A percentile compares a stretch with the other conserved stretches of the same genome.
Evolutionary conservation across 2,329 filamentous ascomycete species (phyloP).

Genomic region (Aaosphaeria arxii): DNA sequence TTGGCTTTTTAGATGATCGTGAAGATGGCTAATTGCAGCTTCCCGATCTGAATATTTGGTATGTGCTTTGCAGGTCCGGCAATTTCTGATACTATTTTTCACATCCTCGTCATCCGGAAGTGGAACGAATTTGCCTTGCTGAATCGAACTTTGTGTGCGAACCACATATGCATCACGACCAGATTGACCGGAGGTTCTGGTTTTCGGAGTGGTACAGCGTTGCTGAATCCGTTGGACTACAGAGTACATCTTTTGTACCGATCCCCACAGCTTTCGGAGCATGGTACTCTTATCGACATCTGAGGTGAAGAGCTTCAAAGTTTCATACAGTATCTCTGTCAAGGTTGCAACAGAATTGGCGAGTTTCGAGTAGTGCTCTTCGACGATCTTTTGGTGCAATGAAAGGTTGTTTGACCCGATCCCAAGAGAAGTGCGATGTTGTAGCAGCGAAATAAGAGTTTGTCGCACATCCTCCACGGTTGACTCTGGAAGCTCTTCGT

Average conservation of each 20-base stretch:
- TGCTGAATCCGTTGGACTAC: slow-evolving; percentile 1
- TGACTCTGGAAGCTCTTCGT: slow-evolving; percentile 17
- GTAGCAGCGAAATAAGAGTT: slow-evolving; percentile 1
- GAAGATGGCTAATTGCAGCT: slow-evolving; percentile 20
- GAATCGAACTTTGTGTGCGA: background rate
- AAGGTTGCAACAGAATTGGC: slow-evolving; percentile 8
- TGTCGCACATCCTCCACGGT: slow-evolving; percentile 5
- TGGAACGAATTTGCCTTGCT: slow-evolving; percentile 2
- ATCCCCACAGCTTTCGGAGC: slow-evolving; percentile 25
- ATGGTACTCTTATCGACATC: slow-evolving; percentile 15
- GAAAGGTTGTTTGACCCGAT: background rate
- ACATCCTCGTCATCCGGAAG: slow-evolving; percentile 11
- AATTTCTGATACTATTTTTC: slow-evolving; percentile 12
- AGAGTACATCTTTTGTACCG: slow-evolving; percentile 15
- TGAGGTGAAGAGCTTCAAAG: slow-evolving; percentile 18
- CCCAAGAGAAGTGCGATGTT: background rate
- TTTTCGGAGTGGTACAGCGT: background rate
- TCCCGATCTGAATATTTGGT: slow-evolving; percentile 9
- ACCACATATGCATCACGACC: slow-evolving; percentile 18
- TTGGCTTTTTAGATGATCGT: slow-evolving; percentile 9
- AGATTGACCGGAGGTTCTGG: slow-evolving; percentile 1
- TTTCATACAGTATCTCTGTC: slow-evolving; percentile 10
- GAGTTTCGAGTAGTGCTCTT: slow-evolving; percentile 11
- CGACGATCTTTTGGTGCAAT: slow-evolving; percentile 15
- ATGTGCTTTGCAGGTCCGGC: slow-evolving; percentile 12